Percentiles rank a stretch among this genome's conserved stretches.
phyloP scores from a whole-genome alignment of 768 basidiomycete species.

The Russula foetens region DNA sequence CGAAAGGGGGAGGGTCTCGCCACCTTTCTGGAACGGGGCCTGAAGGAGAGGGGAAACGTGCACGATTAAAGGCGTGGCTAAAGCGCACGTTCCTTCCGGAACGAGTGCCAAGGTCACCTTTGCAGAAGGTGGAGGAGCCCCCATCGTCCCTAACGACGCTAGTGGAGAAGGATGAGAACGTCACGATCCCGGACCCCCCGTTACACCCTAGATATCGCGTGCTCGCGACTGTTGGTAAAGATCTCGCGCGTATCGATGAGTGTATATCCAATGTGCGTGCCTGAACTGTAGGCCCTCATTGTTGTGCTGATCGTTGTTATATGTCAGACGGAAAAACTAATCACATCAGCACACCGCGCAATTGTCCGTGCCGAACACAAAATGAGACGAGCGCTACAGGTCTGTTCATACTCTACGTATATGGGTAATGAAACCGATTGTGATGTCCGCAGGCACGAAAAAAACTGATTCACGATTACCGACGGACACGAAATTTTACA shows the following conservation, averaged over 20 bases:
- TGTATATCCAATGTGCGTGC: slow-evolving; percentile 43
- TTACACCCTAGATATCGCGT: slow-evolving; percentile 32
- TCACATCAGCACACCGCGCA: slow-evolving; percentile 10
- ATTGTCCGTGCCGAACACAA: slow-evolving; percentile 14
- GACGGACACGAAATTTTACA: neutral
- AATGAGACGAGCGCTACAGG: slow-evolving; percentile 9
- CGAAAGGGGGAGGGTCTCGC: slow-evolving; percentile 6
- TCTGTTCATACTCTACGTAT: slow-evolving; percentile 9
- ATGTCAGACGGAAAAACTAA: slow-evolving; percentile 4
- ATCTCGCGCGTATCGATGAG: slow-evolving; percentile 48
- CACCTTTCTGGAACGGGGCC: slow-evolving; percentile 13
- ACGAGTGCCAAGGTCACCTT: slow-evolving; percentile 8
- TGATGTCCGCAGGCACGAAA: neutral
- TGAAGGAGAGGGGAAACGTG: slow-evolving; percentile 30
- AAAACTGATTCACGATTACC: slow-evolving; percentile 9
- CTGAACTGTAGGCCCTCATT: neutral
- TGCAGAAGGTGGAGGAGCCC: slow-evolving; percentile 2
- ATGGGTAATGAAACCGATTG: neutral
- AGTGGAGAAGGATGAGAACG: slow-evolving; percentile 1
- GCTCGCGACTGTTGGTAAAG: slow-evolving; percentile 45
- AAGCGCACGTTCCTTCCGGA: slow-evolving; percentile 42
- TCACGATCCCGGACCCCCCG: neutral
- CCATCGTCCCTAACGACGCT: slow-evolving; percentile 5
- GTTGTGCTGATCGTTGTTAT: neutral
- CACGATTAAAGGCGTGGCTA: slow-evolving; percentile 55